Evolutionary conservation across 306 rosid species (phyloP), one percentile per base, ranked within the genome.

Genomic region (Comarum palustre): DNA sequence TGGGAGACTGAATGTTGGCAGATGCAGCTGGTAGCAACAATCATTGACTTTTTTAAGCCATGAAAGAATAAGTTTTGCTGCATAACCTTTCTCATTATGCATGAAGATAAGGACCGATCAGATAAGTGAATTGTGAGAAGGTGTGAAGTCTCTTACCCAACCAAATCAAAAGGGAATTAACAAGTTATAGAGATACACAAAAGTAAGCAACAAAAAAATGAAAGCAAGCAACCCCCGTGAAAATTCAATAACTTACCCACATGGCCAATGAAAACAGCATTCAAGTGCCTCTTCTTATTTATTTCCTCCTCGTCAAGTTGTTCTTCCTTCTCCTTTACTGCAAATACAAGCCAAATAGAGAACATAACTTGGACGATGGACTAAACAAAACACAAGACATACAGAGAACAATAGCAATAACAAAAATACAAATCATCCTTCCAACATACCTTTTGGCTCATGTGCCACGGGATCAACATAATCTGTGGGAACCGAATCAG

Each of bases 191-290:
- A n/a, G 59, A 52, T 8, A 17, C 7, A 38, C 10, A 8, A 51
- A n/a, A 8, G 20, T 14, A 17, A 48, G n/a, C 13, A 51, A 7
- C 3, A 1, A 43, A 42, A 43, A 43, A n/a, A 41, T 4, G 38
- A 38, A 2, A 39, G 36, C 4, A 38, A 45, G 25, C 2, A 71
- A 36, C 19, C 34, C 12, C 10, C 10, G 0, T 25, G 57, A 72
- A 8, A 58, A 72, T 10, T 22, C 0, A 42, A 52, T 78, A 75
- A 83, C 98, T 72, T 77, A 95, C 99, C 99, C 16, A 95, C 99
- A 64, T 95, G 99, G 27, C 99, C 99, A 76, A 95, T 95, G 58
- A 95, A 95, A 34, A 95, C 99, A 52, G 84, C 97, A 75, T 95
- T 95, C 82, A 95, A 78, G 77, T 91, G 99, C 38, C 96, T 82